Evolutionary conservation across 495 filamentous ascomycete species (phyloP).

Genomic region (Bryoglossum gracile): DNA sequence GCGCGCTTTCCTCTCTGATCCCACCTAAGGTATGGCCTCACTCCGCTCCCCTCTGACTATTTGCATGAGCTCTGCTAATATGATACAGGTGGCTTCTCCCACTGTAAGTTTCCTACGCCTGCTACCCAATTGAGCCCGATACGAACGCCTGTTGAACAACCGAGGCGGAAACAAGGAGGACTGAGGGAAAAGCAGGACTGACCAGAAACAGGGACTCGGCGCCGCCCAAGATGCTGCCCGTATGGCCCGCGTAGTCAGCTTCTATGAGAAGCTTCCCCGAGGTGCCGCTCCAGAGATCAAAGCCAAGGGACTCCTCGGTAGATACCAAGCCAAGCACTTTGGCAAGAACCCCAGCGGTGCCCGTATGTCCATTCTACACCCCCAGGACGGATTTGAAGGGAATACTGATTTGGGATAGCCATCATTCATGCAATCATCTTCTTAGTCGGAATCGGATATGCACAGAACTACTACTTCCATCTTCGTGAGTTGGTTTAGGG

Average conservation of each 20-base stretch:
- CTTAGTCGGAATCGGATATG: conserved; percentile 76
- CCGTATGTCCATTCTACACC: conserved; percentile 57
- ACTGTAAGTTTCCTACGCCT: conserved; percentile 72
- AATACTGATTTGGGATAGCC: conserved; percentile 44
- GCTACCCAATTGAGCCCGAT: conserved; percentile 1
- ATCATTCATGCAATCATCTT: conserved; percentile 75
- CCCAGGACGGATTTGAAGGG: not conserved
- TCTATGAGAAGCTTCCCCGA: conserved; percentile 96
- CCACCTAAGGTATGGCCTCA: conserved; percentile 77
- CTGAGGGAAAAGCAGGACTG: conserved; percentile 12
- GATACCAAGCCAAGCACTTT: conserved; percentile 93
- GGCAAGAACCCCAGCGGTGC: conserved; percentile 79
- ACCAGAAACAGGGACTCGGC: conserved; percentile 68
- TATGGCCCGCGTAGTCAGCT: conserved; percentile 93
- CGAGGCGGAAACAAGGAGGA: too few species aligned
- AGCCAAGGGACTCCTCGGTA: conserved; percentile 67
- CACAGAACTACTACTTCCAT: conserved; percentile 99
- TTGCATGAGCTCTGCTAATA: conserved; percentile 4
- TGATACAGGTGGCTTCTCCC: conserved; percentile 75
- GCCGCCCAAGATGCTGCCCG: conserved; percentile 88
- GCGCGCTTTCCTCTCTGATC: conserved; percentile 94
- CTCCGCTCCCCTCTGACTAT: not conserved
- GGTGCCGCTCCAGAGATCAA: conserved; percentile 75
- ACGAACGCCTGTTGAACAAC: not conserved
- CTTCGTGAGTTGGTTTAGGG: conserved; percentile 62